phyloP scores from a whole-genome alignment of 441 rosid species.

The Rhodomyrtus psidioides region DNA sequence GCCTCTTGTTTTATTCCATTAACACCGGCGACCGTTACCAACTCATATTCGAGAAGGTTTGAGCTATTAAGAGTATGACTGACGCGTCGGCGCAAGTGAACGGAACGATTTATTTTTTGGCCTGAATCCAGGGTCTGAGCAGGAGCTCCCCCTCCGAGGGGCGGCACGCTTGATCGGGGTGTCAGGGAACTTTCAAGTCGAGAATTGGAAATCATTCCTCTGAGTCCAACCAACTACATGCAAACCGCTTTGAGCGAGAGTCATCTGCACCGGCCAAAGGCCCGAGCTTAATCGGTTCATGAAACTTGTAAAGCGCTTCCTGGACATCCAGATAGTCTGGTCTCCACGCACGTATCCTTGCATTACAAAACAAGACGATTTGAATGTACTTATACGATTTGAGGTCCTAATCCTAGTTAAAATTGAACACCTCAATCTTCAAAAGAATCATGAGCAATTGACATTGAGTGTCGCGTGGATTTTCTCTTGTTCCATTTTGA shows the following conservation, averaged over 20 bases:
- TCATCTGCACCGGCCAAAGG: background rate
- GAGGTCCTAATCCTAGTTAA: background rate
- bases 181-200: background rate
- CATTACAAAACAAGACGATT: background rate
- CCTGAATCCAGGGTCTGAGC: background rate
- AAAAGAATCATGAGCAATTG: background rate
- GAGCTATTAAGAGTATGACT: background rate
- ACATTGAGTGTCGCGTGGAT: background rate
- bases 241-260: background rate
- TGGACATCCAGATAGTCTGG: rapidly evolving
- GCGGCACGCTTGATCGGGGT: background rate
- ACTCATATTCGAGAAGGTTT: background rate
- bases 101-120: background rate
- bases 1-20: background rate
- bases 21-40: background rate
- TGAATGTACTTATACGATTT: background rate
- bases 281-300: background rate
- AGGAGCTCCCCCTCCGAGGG: background rate
- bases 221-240: background rate
- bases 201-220: background rate
- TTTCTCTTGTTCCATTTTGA: background rate
- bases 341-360: background rate
- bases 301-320: background rate
- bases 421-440: background rate
- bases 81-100: rapidly evolving